Conservation (phyloP, 2,329 filamentous ascomycete species). For the Podosphaera fusca region DNA sequence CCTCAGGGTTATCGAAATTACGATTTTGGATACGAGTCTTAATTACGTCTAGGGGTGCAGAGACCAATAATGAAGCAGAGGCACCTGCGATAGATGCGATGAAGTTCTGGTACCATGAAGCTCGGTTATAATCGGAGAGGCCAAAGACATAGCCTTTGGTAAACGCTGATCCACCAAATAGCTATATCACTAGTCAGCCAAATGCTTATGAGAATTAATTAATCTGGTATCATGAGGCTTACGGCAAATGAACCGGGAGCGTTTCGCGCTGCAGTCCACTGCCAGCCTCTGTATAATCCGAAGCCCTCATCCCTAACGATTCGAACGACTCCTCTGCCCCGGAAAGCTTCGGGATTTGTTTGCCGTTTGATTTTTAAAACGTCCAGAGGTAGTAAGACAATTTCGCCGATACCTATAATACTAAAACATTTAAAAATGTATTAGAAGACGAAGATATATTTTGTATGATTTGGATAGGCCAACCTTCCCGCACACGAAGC, state of each 20-base stretch:
- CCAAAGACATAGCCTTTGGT: constrained; percentile 91
- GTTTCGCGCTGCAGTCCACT: constrained; percentile 93
- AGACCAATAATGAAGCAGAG: constrained; percentile 82
- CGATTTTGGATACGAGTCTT: constrained; percentile 97
- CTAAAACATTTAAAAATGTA: constrained; percentile 20
- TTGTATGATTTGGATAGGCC: constrained; percentile 6
- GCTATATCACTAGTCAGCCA: constrained; percentile 23
- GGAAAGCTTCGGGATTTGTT: constrained; percentile 96
- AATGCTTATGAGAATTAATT: not conserved
- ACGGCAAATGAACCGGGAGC: constrained; percentile 92
- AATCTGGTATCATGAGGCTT: constrained; percentile 19
- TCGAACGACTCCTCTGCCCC: constrained; percentile 69
- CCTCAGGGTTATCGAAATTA: constrained; percentile 96
- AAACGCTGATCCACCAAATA: constrained; percentile 92
- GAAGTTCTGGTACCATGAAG: constrained; percentile 89
- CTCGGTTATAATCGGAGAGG: constrained; percentile 85
- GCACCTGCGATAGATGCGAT: constrained; percentile 88
- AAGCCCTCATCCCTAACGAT: constrained; percentile 91
- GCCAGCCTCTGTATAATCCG: constrained; percentile 84
- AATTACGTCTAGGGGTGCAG: constrained; percentile 90
- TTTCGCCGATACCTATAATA: constrained; percentile 91
- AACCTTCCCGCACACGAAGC: constrained; percentile 85
- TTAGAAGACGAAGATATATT: not conserved
- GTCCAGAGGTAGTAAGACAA: constrained; percentile 80
- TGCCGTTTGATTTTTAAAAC: constrained; percentile 99